phyloP scores from a whole-genome alignment of 495 filamentous ascomycete genomes.

The Penicillium antarcticum region DNA sequence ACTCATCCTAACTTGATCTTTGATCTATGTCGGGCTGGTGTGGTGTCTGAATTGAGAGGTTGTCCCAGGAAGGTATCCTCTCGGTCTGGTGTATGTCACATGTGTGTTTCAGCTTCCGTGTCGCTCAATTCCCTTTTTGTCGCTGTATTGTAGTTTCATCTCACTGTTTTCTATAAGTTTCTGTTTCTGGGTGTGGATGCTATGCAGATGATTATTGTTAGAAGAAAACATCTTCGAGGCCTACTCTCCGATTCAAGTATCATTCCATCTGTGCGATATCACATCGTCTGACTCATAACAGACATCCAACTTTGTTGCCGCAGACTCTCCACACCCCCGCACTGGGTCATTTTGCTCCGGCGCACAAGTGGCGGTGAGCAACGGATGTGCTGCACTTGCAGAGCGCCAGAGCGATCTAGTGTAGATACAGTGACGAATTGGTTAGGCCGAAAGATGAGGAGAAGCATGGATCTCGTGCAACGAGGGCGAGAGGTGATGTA shows the following conservation, averaged over 20 bases:
- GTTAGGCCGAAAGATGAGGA: neutral
- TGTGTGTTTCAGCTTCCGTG: constrained; percentile 1
- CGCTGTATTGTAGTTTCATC: constrained; percentile 18
- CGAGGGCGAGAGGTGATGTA: too few species aligned
- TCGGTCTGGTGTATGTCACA: too few species aligned
- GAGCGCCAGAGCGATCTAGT: neutral
- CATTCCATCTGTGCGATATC: neutral
- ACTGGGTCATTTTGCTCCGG: constrained; percentile 1
- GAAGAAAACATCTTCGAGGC: too few species aligned
- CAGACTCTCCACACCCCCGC: constrained; percentile 9
- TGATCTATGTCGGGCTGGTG: neutral
- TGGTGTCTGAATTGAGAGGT: too few species aligned
- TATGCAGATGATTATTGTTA: neutral
- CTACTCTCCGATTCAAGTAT: neutral
- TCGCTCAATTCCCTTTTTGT: constrained; percentile 16
- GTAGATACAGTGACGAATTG: neutral
- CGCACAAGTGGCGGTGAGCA: constrained; percentile 28
- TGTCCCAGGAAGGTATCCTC: too few species aligned
- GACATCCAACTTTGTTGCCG: neutral
- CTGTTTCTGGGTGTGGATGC: neutral
- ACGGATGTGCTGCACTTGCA: constrained; percentile 10
- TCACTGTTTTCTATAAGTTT: neutral
- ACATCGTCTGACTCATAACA: neutral
- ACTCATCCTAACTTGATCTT: neutral
- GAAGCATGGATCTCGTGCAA: neutral